phyloP scores from a whole-genome alignment of 768 basidiomycete genomes.

The Austroboletus eburneus region DNA sequence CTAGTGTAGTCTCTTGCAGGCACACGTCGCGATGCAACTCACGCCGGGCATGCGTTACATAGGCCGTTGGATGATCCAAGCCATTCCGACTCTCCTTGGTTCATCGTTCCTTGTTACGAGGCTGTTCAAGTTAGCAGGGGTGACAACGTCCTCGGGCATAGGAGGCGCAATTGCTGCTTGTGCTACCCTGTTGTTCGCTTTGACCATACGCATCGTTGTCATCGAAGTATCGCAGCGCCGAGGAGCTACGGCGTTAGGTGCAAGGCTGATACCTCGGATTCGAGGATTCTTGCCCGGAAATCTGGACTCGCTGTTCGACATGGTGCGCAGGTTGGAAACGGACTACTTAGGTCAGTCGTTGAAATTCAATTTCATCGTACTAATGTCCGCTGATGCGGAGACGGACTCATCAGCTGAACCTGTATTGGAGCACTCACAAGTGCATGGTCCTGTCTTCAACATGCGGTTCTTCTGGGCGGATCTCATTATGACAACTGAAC shows the following conservation, averaged over 20 bases:
- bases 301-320: conserved; percentile 28
- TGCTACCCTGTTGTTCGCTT: not conserved
- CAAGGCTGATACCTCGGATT: conserved; percentile 29
- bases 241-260: conserved; percentile 22
- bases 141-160: conserved; percentile 8
- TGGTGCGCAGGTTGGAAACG: conserved; percentile 16
- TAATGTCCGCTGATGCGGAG: conserved; percentile 13
- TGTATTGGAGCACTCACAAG: conserved; percentile 20
- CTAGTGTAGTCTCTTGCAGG: no score
- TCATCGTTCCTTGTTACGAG: conserved; percentile 12
- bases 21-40: conserved; percentile 6
- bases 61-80: conserved; percentile 10
- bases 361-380: not conserved
- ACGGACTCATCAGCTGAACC: conserved; percentile 25
- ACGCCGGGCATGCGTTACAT: conserved; percentile 25
- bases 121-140: conserved; percentile 8
- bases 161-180: conserved; percentile 6
- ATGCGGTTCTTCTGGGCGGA: conserved; percentile 47
- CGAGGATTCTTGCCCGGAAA: conserved; percentile 33
- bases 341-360: conserved; percentile 35
- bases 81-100: conserved; percentile 3
- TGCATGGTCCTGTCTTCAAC: conserved; percentile 35
- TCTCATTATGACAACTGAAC: conserved; percentile 44
- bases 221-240: conserved; percentile 8
- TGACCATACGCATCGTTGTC: conserved; percentile 1